Percentiles rank a stretch among this genome's conserved stretches.
phyloP scores from a whole-genome alignment of 2,329 filamentous ascomycete genomes.

The Aspergillus spinulosporus region DNA sequence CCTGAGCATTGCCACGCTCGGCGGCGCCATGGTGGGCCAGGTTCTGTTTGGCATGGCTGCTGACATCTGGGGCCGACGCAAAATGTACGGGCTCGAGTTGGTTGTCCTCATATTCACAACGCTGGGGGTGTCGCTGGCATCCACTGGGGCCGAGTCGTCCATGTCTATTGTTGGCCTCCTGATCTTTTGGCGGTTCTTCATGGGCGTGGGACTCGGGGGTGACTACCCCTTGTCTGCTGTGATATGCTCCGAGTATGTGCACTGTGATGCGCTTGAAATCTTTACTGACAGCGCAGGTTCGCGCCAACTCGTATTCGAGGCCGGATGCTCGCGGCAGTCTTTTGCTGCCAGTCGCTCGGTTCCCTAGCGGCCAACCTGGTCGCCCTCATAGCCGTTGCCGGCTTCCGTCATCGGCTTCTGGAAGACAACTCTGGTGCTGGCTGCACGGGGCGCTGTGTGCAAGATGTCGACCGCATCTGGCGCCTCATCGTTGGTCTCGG shows the following conservation, averaged over 20 bases:
- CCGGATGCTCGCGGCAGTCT: constrained; percentile 81
- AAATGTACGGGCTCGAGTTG: constrained; percentile 49
- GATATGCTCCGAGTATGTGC: constrained; percentile 57
- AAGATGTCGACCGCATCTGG: constrained; percentile 59
- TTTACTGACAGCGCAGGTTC: constrained; percentile 36
- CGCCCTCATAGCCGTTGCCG: constrained; percentile 69
- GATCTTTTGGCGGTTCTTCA: constrained; percentile 44
- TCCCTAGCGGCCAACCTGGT: constrained; percentile 73
- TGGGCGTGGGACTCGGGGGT: constrained; percentile 58
- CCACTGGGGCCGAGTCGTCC: constrained; percentile 36
- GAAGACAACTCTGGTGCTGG: constrained; percentile 47
- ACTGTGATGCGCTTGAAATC: not conserved
- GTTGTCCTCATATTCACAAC: constrained; percentile 46
- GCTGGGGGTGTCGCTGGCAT: constrained; percentile 42
- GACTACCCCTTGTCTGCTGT: constrained; percentile 65
- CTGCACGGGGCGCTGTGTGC: constrained; percentile 52
- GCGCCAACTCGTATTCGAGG: constrained; percentile 52
- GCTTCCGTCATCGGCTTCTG: constrained; percentile 49
- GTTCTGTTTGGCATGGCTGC: constrained; percentile 36
- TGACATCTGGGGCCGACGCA: constrained; percentile 45
- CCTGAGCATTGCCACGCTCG: constrained; percentile 25
- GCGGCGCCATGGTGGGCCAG: constrained; percentile 32
- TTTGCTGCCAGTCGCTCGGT: constrained; percentile 81
- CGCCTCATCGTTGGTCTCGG: constrained; percentile 64
- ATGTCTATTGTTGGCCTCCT: constrained; percentile 44